Evolutionary conservation across 352 stramenopile species (phyloP), one percentile per base, ranked within the genome.

Genomic region (Phytopythium helicoides): DNA sequence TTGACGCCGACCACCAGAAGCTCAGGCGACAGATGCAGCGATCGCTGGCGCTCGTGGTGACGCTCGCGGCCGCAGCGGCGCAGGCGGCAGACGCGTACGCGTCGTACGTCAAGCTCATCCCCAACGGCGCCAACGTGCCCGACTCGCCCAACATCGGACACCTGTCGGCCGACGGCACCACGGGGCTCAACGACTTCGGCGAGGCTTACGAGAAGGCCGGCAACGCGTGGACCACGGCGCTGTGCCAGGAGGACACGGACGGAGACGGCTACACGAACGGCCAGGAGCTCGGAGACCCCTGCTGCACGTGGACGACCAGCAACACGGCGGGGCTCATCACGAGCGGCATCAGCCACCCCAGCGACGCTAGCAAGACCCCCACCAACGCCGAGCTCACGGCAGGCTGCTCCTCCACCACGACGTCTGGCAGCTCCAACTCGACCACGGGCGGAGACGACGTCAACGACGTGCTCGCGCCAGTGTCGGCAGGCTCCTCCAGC

Each of bases 261-360:
- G 76, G 74, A 51, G 86, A 95, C 48, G 86, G 86, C 18, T 85
- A 83, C 61, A 91, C 76, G 14, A 95, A 95, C 58, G 86, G 86
- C 34, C 68, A 90, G 58, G 86, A 95, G 46, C 74, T 95, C 4
- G 83, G 86, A 26, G 86, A 95, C 45, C 81, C 84, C 14, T 92
- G 86, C 68, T 95, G 86, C 60, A 76, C 64, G 44, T 95, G 86
- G 86, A 83, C 64, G 28, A 38, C 64, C 18, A 67, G 64, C 25
- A 76, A 66, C 46, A 61, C 71, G 1, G 77, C 51, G 10, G 47
- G 41, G 1, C 64, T 91, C n/a, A 62, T 91, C 47, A 77, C 70
- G 8, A 62, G 77, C 6, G 81, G 81, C 36, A 66, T 89, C 22
- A 85, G 73, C 44, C 59, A 89, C 65, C 81, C 81, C 31, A 73